Evolutionary conservation across 202 grass and related monocot genomes (phyloP), one percentile per base, ranked within the genome.

Genomic region (Setaria viridis): DNA sequence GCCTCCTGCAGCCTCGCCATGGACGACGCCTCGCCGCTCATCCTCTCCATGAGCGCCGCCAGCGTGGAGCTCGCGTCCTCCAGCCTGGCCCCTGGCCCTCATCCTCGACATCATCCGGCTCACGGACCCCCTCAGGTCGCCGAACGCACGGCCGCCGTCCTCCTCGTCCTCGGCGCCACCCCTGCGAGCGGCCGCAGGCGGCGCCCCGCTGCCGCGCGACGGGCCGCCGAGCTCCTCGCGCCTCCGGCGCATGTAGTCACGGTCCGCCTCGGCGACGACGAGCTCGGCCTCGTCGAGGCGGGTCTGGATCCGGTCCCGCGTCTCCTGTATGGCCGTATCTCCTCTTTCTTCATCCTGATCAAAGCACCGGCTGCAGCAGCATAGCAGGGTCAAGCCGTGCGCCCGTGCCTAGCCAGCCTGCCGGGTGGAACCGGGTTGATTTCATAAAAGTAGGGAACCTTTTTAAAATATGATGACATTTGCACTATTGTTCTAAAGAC

Each of bases 221-320:
- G 79, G 75, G 62, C 10, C 73, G 50, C 1, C 72, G 3, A 78
- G 60, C 6, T 93, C 91, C 15, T 87, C 78, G 56, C 77, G 75
- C 70, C 86, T 95, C 49, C 71, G 80, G 80, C 77, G 75, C 41
- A 59, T 90, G 62, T 92, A 72, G n/a, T 91, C 93, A 43, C 78
- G 33, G 71, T 93, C 91, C 83, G 85, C 84, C 57, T 93, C 80
- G 45, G 82, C 91, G 66, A 95, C 90, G 39, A 87, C 78, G 13
- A 79, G 76, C 57, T 90, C 77, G 46, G 86, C 88, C 49, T 92
- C 90, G 66, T 89, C 86, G n/a, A 95, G 83, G 58, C 89, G 58
- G 12, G 30, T 16, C 11, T 87, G 83, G 83, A 92, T 85, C 51
- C 69, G 21, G 71, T 88, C 88, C 45, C 88, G 83, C 43, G 83